A percentile compares a stretch with the other conserved stretches of the same genome.
Evolutionary conservation across 2,329 filamentous ascomycete genomes (phyloP).

Genomic region (Orbilia brochopaga): DNA sequence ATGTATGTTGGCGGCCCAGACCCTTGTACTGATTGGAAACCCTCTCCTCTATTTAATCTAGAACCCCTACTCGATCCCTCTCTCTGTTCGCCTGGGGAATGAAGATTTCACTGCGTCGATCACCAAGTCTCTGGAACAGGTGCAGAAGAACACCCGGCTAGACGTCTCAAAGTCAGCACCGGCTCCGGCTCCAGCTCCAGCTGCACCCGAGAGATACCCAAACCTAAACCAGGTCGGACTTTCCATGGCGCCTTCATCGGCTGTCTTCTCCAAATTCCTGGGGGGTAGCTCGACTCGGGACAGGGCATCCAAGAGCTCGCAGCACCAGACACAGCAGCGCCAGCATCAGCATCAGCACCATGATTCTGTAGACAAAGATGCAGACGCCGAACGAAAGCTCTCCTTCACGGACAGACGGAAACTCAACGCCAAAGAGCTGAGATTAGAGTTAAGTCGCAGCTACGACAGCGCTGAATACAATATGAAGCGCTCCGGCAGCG

Average conservation of each 20-base stretch:
- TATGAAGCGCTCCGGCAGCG: constrained; percentile 24
- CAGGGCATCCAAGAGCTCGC: background rate
- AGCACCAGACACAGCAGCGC: background rate
- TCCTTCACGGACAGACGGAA: constrained; percentile 46
- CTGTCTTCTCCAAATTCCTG: constrained; percentile 20
- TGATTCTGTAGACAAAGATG: constrained; percentile 6
- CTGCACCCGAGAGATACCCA: constrained; percentile 7
- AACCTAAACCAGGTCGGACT: constrained; percentile 4
- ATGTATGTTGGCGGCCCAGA: constrained; percentile 3
- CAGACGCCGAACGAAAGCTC: constrained; percentile 21
- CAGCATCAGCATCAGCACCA: background rate
- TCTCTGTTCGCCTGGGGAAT: constrained; percentile 15
- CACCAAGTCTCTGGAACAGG: constrained; percentile 25
- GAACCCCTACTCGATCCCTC: constrained; percentile 34
- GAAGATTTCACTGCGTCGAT: constrained; percentile 40
- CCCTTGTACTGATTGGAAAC: background rate
- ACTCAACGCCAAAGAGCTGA: constrained; percentile 47
- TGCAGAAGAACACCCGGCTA: constrained; percentile 11
- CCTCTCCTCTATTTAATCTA: constrained; percentile 15
- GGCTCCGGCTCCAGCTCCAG: background rate
- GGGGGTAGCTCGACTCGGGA: constrained; percentile 13
- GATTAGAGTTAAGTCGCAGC: constrained; percentile 31
- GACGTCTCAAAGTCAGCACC: background rate
- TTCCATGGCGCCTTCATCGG: constrained; percentile 21
- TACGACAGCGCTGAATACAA: constrained; percentile 13